A percentile compares a stretch with the other conserved stretches of the same genome.
phyloP scores from a whole-genome alignment of 2,329 filamentous ascomycete species.

The Leptodontidium sp. region DNA sequence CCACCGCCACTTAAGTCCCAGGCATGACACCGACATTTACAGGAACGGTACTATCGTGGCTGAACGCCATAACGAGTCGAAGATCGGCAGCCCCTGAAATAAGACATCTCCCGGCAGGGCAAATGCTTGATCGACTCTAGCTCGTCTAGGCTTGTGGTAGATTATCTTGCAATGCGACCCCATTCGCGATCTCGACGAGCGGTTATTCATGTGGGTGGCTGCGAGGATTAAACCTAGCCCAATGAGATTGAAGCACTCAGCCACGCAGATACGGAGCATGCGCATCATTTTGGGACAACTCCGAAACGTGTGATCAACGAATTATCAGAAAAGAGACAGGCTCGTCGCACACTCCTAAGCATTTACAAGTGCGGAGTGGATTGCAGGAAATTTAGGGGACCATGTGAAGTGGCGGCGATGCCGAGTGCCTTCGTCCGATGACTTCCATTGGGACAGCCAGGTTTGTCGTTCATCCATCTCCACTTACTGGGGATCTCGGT shows the following conservation, averaged over 20 bases:
- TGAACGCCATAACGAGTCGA: background rate
- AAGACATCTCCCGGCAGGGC: conserved; percentile 14
- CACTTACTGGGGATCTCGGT: background rate
- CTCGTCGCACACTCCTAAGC: background rate
- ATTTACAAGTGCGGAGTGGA: background rate
- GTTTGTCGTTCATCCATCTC: background rate
- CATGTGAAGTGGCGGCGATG: background rate
- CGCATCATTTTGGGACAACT: background rate
- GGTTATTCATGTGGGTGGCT: conserved; percentile 7
- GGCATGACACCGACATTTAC: background rate
- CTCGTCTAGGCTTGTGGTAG: background rate
- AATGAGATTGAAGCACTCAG: conserved; percentile 6
- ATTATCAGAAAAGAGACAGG: background rate
- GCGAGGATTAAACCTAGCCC: background rate
- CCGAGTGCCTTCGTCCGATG: background rate
- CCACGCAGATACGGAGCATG: background rate
- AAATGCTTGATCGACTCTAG: conserved; percentile 8
- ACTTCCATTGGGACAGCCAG: background rate
- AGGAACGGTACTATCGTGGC: background rate
- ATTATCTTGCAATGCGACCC: background rate
- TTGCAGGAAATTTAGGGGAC: background rate
- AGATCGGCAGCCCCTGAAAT: background rate
- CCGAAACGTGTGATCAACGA: conserved; percentile 3
- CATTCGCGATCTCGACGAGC: background rate
- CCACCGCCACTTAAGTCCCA: background rate